These are phyloP conservation scores for Penicillium ochrochloron DNA, from an alignment of 495 filamentous ascomycete genomes.

Conservation along the genomic window DNA sequence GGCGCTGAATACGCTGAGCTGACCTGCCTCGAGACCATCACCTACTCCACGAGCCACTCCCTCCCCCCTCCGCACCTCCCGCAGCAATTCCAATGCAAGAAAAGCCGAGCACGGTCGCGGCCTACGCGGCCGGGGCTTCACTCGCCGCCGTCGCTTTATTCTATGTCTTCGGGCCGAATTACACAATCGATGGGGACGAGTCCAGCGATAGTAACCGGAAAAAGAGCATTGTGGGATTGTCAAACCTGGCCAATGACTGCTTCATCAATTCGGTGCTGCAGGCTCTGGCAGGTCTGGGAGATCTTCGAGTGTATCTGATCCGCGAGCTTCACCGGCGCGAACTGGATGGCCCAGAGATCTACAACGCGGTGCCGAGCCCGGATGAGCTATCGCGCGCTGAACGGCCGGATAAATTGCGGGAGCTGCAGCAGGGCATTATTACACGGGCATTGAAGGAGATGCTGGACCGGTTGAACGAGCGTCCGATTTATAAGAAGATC, in stretches of 20 bases:
- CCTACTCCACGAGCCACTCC: constrained; percentile 11
- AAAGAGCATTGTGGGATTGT: constrained; percentile 86
- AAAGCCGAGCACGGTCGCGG: constrained; percentile 80
- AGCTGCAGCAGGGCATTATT: constrained; percentile 77
- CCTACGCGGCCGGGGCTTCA: constrained; percentile 93
- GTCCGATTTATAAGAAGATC: constrained; percentile 91
- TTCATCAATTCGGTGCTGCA: constrained; percentile 99
- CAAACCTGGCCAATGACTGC: constrained; percentile 95
- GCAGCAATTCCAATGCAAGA: constrained; percentile 70
- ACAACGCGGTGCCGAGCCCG: constrained; percentile 58
- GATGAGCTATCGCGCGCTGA: constrained; percentile 48
- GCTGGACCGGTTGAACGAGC: constrained; percentile 89
- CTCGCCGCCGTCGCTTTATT: constrained; percentile 94
- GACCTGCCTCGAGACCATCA: constrained; percentile 22
- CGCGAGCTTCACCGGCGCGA: constrained; percentile 81
- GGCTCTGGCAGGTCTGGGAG: constrained; percentile 90
- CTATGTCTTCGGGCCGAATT: constrained; percentile 96
- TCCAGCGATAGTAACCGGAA: constrained; percentile 68
- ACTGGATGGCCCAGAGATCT: constrained; percentile 74
- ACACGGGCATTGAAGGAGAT: constrained; percentile 92
- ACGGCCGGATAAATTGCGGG: constrained; percentile 66
- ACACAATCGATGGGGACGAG: constrained; percentile 82
- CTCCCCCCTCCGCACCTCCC: constrained; percentile 14
- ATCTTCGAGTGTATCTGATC: constrained; percentile 88
- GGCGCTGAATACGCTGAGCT: constrained; percentile 10